Evolutionary conservation across 208 protist genomes (phyloP), one percentile per base, ranked within the genome.

Genomic region (Spongospora subterranea): DNA sequence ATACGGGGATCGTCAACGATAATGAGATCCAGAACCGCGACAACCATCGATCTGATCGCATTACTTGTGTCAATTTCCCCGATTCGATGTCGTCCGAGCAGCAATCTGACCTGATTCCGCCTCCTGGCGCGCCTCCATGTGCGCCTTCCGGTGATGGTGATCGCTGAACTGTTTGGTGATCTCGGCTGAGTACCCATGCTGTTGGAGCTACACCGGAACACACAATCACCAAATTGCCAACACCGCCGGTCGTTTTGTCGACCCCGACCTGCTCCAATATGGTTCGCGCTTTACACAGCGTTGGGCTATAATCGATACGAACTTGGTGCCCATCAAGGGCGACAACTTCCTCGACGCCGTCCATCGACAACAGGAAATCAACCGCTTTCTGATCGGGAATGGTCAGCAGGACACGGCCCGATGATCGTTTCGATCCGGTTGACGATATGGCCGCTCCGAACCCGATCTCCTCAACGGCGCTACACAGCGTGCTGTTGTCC

Each of bases 1-100:
- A 20, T 11, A 97, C 91, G 35, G 96, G 96, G 0, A 96, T 6
- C 29, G 95, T 90, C 60, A 97, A 92, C 39, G 95, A 32, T 38
- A 95, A 92, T 53, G 94, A 94, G 88, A 92, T 88, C 41, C 95
- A 88, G 91, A 96, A 93, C 54, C 92, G 90, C 32, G 60, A 88
- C 82, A 93, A 76, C 88, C 95, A 94, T 32, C 94, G 77, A n/a
- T 0, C 43, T 13, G 41, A 90, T 35, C 0, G 24, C 45, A 46
- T 24, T 46, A 24, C 1, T 1, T 0, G 82, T 39, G 82, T 0
- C 82, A 0, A 41, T 76, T 41, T 1, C 50, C 32, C n/a, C 65
- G 39, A 11, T 65, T 39, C 88, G 60, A 90, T 0, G 35, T 0
- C 41, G 6, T 53, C 50, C 60, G 60, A 45, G 60, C 89, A 11